Evolutionary conservation across 1,284 basidiomycete species (phyloP).

Genomic region (Earliella scabrosa): DNA sequence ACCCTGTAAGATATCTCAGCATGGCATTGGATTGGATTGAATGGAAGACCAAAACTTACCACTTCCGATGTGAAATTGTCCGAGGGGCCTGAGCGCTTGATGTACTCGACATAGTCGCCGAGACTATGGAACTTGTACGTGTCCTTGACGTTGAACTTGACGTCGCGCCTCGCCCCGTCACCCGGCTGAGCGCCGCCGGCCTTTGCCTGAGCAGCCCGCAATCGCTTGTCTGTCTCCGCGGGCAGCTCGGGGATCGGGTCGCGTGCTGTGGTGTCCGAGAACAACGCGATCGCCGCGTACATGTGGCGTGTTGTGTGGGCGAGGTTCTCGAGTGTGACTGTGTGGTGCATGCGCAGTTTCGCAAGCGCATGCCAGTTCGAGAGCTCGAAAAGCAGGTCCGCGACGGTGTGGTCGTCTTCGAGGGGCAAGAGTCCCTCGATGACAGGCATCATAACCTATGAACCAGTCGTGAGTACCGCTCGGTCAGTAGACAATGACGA

Average conservation of each 20-base stretch:
- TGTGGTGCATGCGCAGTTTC: slow-evolving; percentile 37
- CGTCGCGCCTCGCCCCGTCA: neutral
- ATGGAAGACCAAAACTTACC: too few relatives aligned
- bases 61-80: slow-evolving; percentile 39
- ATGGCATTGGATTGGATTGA: too few relatives aligned
- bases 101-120: slow-evolving; percentile 35
- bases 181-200: neutral
- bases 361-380: slow-evolving; percentile 36
- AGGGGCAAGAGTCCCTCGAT: slow-evolving; percentile 33
- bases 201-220: too few relatives aligned
- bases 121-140: slow-evolving; percentile 41
- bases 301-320: slow-evolving; percentile 20
- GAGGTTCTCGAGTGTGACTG: slow-evolving; percentile 26
- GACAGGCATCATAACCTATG: slow-evolving; percentile 34
- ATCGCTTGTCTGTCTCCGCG: slow-evolving; percentile 26
- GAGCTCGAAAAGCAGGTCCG: slow-evolving; percentile 33
- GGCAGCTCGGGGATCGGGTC: slow-evolving; percentile 37
- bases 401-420: slow-evolving; percentile 24
- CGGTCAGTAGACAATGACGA: neutral
- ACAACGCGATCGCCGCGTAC: slow-evolving; percentile 17
- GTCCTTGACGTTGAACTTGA: slow-evolving; percentile 26
- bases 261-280: too few relatives aligned
- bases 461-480: neutral
- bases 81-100: slow-evolving; percentile 36
- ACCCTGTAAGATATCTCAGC: too few relatives aligned